Conservation (phyloP, 305 asterid genomes). For the Caryopteris hybrid region DNA sequence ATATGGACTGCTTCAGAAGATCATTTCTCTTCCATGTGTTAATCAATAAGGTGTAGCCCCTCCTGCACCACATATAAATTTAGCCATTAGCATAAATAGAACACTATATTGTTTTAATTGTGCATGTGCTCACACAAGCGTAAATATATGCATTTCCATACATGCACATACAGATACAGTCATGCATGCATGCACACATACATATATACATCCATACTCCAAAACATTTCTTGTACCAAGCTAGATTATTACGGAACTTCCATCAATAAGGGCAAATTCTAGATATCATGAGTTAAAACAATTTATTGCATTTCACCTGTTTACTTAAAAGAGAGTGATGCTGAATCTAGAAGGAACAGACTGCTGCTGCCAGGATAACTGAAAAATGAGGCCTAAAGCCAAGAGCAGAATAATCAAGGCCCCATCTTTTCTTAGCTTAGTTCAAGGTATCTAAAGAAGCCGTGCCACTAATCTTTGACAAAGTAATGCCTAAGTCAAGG, state of each 20-base stretch:
- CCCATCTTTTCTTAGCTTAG: background rate
- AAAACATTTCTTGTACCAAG: background rate
- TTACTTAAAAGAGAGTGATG: background rate
- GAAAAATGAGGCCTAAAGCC: background rate
- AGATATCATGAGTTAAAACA: background rate
- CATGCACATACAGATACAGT: background rate
- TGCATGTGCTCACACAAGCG: background rate
- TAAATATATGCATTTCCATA: background rate
- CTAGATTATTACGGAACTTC: background rate
- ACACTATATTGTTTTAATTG: background rate
- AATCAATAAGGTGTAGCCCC: slow-evolving; percentile 71
- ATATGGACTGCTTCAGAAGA: slow-evolving; percentile 68
- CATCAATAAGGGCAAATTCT: background rate
- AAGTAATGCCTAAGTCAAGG: background rate
- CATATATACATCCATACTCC: background rate
- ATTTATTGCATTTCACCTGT: background rate
- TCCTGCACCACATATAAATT: slow-evolving; percentile 37
- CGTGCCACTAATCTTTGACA: background rate
- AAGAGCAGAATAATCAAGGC: background rate
- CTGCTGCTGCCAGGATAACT: background rate
- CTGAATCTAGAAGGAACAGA: background rate
- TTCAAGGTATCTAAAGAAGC: background rate
- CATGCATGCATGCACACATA: background rate
- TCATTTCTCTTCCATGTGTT: slow-evolving; percentile 94
- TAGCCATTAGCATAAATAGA: slow-evolving; percentile 3